Conservation (phyloP, 768 basidiomycete genomes). For the Tulasnella sp. region DNA sequence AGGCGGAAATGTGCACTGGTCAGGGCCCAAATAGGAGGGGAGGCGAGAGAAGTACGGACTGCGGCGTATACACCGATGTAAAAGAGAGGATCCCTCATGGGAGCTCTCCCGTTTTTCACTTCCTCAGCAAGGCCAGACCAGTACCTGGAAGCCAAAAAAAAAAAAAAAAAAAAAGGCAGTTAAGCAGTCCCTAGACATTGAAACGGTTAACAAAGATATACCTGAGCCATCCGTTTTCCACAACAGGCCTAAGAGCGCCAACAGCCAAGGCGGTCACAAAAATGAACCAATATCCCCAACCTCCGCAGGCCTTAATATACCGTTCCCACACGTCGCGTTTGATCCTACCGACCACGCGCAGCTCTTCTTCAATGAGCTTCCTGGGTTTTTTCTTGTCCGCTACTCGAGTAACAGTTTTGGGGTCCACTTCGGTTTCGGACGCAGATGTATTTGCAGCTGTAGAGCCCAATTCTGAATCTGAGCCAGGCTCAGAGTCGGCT, state of each 20-base stretch:
- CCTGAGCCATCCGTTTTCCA: conserved; percentile 57
- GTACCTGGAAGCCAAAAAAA: no score
- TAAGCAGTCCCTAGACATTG: neutral
- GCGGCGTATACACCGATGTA: conserved; percentile 64
- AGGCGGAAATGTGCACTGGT: neutral
- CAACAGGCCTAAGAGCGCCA: conserved; percentile 49
- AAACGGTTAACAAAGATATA: neutral
- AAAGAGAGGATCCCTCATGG: conserved; percentile 27
- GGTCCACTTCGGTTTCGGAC: neutral
- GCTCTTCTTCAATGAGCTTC: conserved; percentile 64
- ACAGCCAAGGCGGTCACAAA: conserved; percentile 44
- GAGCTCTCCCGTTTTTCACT: neutral
- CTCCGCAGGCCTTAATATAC: conserved; percentile 24
- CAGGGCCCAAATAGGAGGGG: neutral
- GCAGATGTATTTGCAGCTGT: conserved; percentile 9
- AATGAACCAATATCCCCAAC: conserved; percentile 40
- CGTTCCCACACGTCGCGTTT: conserved; percentile 26
- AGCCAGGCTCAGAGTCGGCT: neutral
- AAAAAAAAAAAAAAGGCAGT: no score
- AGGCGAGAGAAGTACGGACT: conserved; percentile 32
- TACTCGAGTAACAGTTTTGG: conserved; percentile 17
- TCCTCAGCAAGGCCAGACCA: conserved; percentile 24
- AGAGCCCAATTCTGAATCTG: conserved; percentile 11
- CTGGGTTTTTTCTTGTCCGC: conserved; percentile 48
- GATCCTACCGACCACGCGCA: conserved; percentile 28